Base-by-base conservation (phyloP, 179 eudicot species). In the Kewa caespitosa region DNA sequence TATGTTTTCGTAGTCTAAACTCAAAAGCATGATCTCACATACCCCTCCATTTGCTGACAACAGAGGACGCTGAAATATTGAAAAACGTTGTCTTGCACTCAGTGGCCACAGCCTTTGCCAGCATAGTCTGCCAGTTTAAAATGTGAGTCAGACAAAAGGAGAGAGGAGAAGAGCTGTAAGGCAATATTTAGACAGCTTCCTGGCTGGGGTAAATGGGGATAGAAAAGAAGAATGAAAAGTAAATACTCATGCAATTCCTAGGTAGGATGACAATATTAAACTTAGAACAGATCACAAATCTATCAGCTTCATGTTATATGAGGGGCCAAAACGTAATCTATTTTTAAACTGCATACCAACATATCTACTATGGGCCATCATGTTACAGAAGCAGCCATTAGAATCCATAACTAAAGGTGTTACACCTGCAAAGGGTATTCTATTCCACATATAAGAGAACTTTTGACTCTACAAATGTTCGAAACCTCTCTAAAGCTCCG, bases 41-140 rank as follows among this genome's bases (percentile, higher is more conserved):
- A 96, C 99, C 99, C 71, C 99, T 93, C 99, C 99, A 96, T 86
- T 96, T 96, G 88, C 99, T 96, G 83, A 96, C 99, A 76, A 96
- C 82, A 83, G 99, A 96, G 76, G 99, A 93, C 74, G 99, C 99
- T 34, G 98, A 96, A 76, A 96, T 96, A 81, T 96, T 96, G 84
- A 96, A 96, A 84, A 96, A 96, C 63, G 99, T 96, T 71, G 99
- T 96, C 3, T 96, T 90, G 90, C 99, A 96, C 86, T 96, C 98
- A 25, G 99, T 93, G 74, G 99, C 99, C 84, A 96, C 99, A 80
- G 97, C 99, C 88, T 96, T 96, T 31, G 99, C 99, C 84, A 96
- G 94, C 99, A 96, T 96, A 38, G 99, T 96, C 99, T 96, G 90
- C 83, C 81, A 77, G 46, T 57, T 76, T 42, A 69, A 48, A 60